Evolutionary conservation across 2,329 filamentous ascomycete genomes (phyloP), one percentile per base, ranked within the genome.

Genomic region (Calonectria pseudoreteaudii): DNA sequence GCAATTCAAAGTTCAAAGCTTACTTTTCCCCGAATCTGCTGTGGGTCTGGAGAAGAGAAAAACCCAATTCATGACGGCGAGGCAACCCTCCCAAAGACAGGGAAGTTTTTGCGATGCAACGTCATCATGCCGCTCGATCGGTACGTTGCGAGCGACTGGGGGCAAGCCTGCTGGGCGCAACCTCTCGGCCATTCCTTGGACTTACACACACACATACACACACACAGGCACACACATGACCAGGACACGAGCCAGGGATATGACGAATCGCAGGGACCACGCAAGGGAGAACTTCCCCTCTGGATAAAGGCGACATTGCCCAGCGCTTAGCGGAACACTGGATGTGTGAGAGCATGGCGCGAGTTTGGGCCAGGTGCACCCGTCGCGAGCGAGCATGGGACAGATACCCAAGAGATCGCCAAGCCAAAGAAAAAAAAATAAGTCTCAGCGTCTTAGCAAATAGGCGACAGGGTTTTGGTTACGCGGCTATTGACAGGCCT

Each of bases 21-120:
- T 41, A 26, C 26, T 62, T 20, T 41, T 41, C 56, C 16, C 28
- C 16, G 50, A 13, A n/a, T 41, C 34, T 18, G n/a, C 23, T 26
- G 36, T 62, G 56, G 56, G 56, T 41, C 56, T 41, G 56, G 36
- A 38, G 36, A 41, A 62, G 34, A 38, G 8, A 26, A 62, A 62
- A 30, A 41, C 23, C 36, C 36, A 62, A 41, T 62, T 62, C 34
- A 36, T 30, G 3, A 60, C 14, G 7, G n/a, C 13, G 16, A 30
- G 20, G 34, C 9, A 26, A 41, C 23, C 34, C 14, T 26, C 36
- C 36, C 34, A 36, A 41, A 36, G 23, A 62, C 34, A 23, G 26
- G 56, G 56, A 62, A 62, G 36, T 31, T 53, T 53, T 70, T 34
- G 36, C 18, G 34, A 60, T 68, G 62, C 50, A 69, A 69, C 66